Percentiles rank a stretch among this genome's conserved stretches.
phyloP scores from a whole-genome alignment of 2,329 filamentous ascomycete genomes.

The Aureobasidium sp. region DNA sequence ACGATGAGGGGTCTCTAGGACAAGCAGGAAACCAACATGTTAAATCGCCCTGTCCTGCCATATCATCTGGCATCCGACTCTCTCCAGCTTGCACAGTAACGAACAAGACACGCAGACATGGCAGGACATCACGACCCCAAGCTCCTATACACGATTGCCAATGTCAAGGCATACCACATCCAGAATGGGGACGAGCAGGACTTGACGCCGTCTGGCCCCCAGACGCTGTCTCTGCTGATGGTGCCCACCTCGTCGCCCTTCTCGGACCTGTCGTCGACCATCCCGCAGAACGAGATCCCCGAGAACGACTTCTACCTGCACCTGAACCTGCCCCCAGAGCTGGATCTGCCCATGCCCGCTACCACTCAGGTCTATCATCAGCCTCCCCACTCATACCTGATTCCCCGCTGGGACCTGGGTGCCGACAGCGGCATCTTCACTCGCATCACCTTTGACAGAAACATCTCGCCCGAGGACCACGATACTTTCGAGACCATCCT shows the following conservation, averaged over 20 bases:
- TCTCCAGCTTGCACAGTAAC: background rate
- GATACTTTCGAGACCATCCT: constrained; percentile 97
- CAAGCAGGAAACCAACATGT: background rate
- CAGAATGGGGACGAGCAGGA: constrained; percentile 77
- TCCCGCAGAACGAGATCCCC: constrained; percentile 48
- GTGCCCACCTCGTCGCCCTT: constrained; percentile 79
- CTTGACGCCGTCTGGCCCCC: constrained; percentile 77
- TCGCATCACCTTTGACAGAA: constrained; percentile 75
- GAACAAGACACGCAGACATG: constrained; percentile 26
- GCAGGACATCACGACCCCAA: constrained; percentile 49
- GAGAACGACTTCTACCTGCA: constrained; percentile 97
- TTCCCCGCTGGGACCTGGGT: constrained; percentile 90
- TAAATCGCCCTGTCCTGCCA: background rate
- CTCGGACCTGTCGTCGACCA: constrained; percentile 48
- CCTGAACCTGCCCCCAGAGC: constrained; percentile 85
- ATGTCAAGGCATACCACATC: constrained; percentile 87
- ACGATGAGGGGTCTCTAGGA: background rate
- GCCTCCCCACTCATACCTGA: constrained; percentile 84
- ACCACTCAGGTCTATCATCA: constrained; percentile 98
- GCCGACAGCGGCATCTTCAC: constrained; percentile 87
- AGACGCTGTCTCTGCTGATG: constrained; percentile 91
- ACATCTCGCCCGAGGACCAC: constrained; percentile 75
- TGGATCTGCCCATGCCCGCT: constrained; percentile 86
- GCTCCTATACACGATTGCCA: constrained; percentile 58
- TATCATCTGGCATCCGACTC: background rate